Evolutionary conservation across 2,329 filamentous ascomycete species (phyloP).

Genomic region (Onygenales sp.): DNA sequence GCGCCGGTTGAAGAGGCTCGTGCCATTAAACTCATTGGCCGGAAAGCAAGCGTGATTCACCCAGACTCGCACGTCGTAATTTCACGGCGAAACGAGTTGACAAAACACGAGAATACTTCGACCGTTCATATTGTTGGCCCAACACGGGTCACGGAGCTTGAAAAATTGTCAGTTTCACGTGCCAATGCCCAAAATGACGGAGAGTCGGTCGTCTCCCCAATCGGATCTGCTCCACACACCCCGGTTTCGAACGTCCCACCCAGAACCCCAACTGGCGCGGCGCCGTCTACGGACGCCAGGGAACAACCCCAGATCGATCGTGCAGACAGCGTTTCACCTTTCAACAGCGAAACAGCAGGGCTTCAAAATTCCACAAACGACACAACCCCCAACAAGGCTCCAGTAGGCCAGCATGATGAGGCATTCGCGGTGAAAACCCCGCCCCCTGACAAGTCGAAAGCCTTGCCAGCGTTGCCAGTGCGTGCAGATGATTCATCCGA

Average conservation of each 20-base stretch:
- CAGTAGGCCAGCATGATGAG: neutral
- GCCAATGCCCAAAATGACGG: no score
- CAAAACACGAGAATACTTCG: neutral
- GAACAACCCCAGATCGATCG: no score
- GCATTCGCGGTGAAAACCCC: neutral
- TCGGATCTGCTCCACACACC: no score
- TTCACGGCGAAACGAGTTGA: neutral
- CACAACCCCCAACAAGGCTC: neutral
- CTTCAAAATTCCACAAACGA: neutral
- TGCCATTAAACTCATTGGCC: neutral
- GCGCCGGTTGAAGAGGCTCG: conserved; percentile 1
- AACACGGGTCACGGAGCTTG: neutral
- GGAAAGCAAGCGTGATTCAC: neutral
- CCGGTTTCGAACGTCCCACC: no score
- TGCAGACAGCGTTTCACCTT: no score
- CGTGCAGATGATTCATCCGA: neutral
- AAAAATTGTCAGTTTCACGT: no score
- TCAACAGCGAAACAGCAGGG: no score
- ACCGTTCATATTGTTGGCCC: neutral
- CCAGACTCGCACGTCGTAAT: neutral
- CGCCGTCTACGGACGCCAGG: no score
- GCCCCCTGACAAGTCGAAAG: neutral
- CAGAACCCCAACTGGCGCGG: no score
- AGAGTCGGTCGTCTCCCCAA: no score
- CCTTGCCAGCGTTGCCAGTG: neutral